Conservation (phyloP, 768 basidiomycete genomes). For the Hericium erinaceus region DNA sequence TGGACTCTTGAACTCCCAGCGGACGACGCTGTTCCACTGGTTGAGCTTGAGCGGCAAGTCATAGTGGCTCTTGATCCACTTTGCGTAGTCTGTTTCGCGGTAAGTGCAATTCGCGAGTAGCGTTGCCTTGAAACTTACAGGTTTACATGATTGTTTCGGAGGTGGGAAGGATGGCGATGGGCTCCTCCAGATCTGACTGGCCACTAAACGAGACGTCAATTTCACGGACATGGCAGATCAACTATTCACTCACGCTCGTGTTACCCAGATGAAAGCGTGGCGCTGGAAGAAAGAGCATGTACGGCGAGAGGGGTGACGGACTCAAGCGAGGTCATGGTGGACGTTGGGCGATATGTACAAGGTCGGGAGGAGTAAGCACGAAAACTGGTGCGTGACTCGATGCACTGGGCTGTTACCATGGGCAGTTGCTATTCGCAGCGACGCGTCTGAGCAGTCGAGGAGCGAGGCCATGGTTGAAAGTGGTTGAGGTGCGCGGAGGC, state of each 20-base stretch:
- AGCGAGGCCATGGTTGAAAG: slow-evolving; percentile 24
- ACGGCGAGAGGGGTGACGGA: slow-evolving; percentile 52
- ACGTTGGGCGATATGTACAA: slow-evolving; percentile 6
- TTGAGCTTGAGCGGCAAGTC: slow-evolving; percentile 96
- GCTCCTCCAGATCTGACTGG: slow-evolving; percentile 88
- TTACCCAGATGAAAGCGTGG: slow-evolving; percentile 96
- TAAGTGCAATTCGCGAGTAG: too few species aligned
- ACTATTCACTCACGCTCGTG: slow-evolving; percentile 65
- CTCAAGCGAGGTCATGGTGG: slow-evolving; percentile 29
- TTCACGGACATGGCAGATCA: too few species aligned
- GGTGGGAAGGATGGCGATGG: slow-evolving; percentile 95
- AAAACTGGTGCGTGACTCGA: slow-evolving; percentile 13
- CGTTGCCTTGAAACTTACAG: slow-evolving; percentile 40
- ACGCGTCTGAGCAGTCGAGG: slow-evolving; percentile 45
- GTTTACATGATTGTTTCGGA: slow-evolving; percentile 99
- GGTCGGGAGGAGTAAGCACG: slow-evolving; percentile 11
- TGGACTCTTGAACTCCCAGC: slow-evolving; percentile 99
- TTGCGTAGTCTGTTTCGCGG: slow-evolving; percentile 70
- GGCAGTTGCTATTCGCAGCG: slow-evolving; percentile 45
- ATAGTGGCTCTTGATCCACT: slow-evolving; percentile 97
- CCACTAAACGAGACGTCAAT: slow-evolving; percentile 43
- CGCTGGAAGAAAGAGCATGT: slow-evolving; percentile 59
- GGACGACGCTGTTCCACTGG: slow-evolving; percentile 98
- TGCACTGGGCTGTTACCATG: slow-evolving; percentile 7
- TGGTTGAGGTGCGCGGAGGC: too few species aligned